Evolutionary conservation across 2,329 filamentous ascomycete genomes (phyloP), one percentile per base, ranked within the genome.

Genomic region (Xylaria arbuscula): DNA sequence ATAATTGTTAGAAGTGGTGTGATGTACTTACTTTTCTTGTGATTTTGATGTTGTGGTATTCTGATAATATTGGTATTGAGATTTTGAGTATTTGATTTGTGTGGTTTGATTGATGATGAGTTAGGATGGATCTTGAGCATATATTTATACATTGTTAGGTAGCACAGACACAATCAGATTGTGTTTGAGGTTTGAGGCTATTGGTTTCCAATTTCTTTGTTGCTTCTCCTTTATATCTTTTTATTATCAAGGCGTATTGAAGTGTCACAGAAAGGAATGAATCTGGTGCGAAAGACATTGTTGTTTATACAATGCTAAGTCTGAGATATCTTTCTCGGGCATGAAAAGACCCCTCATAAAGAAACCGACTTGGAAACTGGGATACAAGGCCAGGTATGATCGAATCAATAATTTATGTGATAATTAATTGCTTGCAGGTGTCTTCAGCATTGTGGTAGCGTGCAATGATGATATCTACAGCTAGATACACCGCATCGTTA

Each of bases 401-500:
- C 19, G 17, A 47, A 47, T n/a, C 4, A 47, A 17, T 11, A 19
- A n/a, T 19, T 17, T 19, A 17, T 19, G n/a, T 11, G 3, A 17
- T 36, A 54, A n/a, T n/a, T n/a, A 54, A 10, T 24, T 57, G 28
- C 9, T 19, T n/a, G 11, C 28, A 24, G 17, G 15, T 2, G 42
- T 24, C 19, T 38, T 32, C 34, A 47, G 17, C 3, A 17, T 28
- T 36, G 8, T 15, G n/a, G 34, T 45, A 28, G n/a, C 28, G 7
- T 28, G 34, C 15, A 22, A 36, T 34, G 8, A 24, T 48, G n/a
- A 36, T 8, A 2, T 42, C 13, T 47, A 15, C 51, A 8, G 10
- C 57, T 73, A 78, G 5, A 78, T 69, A 76, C 80, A 82, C 40
- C 56, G 73, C 76, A 84, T 64, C 2, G 81, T 84, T 2, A 81